Evolutionary conservation across 768 basidiomycete species (phyloP), one percentile per base, ranked within the genome.

Genomic region (Leccinum variicolor): DNA sequence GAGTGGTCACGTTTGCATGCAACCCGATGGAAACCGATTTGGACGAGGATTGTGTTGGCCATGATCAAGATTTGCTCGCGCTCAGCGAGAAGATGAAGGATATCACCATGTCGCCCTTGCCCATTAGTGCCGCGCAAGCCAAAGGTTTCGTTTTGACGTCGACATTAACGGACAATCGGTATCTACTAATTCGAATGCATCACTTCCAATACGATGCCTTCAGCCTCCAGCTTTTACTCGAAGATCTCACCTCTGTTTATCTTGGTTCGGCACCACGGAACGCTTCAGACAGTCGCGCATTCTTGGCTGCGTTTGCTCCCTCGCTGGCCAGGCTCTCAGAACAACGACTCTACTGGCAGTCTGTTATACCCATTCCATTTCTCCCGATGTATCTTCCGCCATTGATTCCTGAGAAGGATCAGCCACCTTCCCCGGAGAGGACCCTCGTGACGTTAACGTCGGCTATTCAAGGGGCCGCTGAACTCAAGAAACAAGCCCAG

Each of bases 131-230:
- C 11, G 64, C 69, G 17, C 64, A 71, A 46, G 56, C 66, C 2
- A 63, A 57, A 25, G 72, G 66, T 9, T 29, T 64, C 23, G 59
- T 70, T 26, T 25, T 73, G 7, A 57, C 31, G 26, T 61, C 34
- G 25, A 56, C 49, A 26, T 62, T 55, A 7, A 49, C 52, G 0
- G 48, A 45, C 26, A 47, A 43, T 9, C 56, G 51, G n/a, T 72
- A 67, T 47, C 55, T 74, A 5, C 50, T 74, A 9, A 52, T 74
- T n/a, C 65, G 67, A n/a, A 66, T 81, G 31, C 78, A 81, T 55
- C 80, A 81, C 63, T 78, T 79, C 66, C 80, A 80, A 65, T 81
- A 80, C 61, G 80, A 81, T 51, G 80, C 78, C 7, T 76, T 77
- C 76, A 79, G 77, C 62, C 65, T 81, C 29, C 69, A 63, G 26